A percentile compares a stretch with the other conserved stretches of the same genome.
Conservation (phyloP, 148 eudicot species). For the Heliosperma pusillum region DNA sequence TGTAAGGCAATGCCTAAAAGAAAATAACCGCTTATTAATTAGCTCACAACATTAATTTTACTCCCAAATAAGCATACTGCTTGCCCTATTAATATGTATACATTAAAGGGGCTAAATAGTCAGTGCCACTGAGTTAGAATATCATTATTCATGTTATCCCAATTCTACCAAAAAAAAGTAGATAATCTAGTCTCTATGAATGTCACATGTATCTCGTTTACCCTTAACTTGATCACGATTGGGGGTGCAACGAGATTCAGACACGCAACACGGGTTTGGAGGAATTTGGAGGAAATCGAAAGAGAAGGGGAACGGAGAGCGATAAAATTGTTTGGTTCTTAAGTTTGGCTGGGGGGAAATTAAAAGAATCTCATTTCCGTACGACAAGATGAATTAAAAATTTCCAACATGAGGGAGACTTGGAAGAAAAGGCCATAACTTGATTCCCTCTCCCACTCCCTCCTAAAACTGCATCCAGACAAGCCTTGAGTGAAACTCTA, state of each 20-base stretch:
- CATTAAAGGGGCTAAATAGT: neutral
- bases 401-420: neutral
- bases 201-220: neutral
- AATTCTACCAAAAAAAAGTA: neutral
- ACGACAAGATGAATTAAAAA: neutral
- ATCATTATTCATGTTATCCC: neutral
- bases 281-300: too few relatives aligned
- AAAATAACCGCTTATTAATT: neutral
- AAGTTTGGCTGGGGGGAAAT: neutral
- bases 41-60: neutral
- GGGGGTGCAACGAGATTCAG: neutral
- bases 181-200: neutral
- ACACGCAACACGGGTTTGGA: too few relatives aligned
- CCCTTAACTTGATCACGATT: neutral
- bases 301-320: neutral
- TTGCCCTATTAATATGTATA: neutral
- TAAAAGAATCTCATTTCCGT: neutral
- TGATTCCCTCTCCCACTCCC: neutral
- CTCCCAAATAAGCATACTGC: neutral
- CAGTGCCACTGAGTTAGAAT: neutral
- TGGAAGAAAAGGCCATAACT: neutral
- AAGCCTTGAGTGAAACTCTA: too few relatives aligned
- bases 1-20: conserved; percentile 82
- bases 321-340: neutral
- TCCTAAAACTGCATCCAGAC: too few relatives aligned